These are phyloP conservation scores for Zizania palustris DNA, from an alignment of 202 grass and related monocot species.

Conservation along the genomic window DNA sequence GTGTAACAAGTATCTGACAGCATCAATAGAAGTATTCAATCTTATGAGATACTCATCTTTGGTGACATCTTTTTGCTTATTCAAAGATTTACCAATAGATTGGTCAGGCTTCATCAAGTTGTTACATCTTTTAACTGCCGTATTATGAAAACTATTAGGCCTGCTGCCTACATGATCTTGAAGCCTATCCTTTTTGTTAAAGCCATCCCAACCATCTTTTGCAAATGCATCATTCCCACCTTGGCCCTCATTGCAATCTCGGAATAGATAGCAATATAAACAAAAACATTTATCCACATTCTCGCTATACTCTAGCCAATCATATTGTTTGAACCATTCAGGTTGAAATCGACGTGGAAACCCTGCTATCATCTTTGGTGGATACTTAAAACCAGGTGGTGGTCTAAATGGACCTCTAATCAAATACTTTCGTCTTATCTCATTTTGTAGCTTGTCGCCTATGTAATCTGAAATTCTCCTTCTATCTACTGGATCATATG, in stretches of 20 bases:
- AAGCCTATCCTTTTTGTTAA: not conserved
- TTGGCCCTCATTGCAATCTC: no score
- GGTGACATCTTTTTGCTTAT: not conserved
- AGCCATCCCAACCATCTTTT: not conserved
- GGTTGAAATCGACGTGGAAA: no score
- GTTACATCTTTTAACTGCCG: not conserved
- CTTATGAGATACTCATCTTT: no score
- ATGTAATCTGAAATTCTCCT: not conserved
- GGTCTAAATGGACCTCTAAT: not conserved
- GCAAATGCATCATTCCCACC: no score
- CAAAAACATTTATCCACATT: not conserved
- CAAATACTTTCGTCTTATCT: not conserved
- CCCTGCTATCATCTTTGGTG: no score
- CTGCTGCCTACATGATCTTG: not conserved
- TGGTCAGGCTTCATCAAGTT: not conserved
- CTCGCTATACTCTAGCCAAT: not conserved
- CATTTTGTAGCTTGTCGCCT: not conserved
- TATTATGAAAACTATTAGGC: not conserved
- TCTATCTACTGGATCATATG: not conserved
- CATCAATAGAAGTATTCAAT: no score
- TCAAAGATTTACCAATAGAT: not conserved
- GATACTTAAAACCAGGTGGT: no score
- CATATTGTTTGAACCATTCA: not conserved
- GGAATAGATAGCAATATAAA: no score
- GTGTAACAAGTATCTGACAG: no score